Base-by-base conservation (phyloP, 129 eudicot genomes). In the Lonicera japonica region DNA sequence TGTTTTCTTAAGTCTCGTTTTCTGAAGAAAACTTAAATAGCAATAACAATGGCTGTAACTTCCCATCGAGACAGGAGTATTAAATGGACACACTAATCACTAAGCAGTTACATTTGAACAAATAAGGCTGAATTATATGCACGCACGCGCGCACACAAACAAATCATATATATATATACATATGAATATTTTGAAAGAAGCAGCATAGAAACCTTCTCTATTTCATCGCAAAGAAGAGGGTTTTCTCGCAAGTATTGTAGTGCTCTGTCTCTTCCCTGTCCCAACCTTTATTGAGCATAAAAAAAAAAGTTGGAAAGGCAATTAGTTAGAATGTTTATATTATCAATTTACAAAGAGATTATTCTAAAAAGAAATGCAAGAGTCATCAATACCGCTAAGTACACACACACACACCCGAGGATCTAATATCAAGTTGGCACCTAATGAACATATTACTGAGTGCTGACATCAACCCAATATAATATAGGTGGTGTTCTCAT, bases 251-350 rank as follows among this genome's bases (percentile, higher is more conserved):
- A 66, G 75, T 73, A 83, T 66, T 88, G 99, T 76, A 92, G 64
- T 25, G 99, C 80, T 43, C 78, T 81, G 43, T 92, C 99, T 79
- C 99, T 80, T 76, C 99, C 99, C 70, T 92, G 99, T 60, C 99
- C 99, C 89, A 92, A 79, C 77, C 99, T 92, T 59, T 25, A 62
- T 55, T 39, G 39, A 43, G 20, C 16, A 47, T 39, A 61, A 29
- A 16, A 36, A 54, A 66, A 3, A 29, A 24, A 47, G 23, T 65
- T 20, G 40, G 23, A 25, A 34, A 3, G 14, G 12, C 25, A 54
- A 56, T 16, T 45, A 45, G 10, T 54, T 13, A 67, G 24, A 40
- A 21, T 21, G 3, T 43, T 20, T 8, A 15, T 11, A 40, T 11
- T 9, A 66, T 11, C 0, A 25, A 56, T 1, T 29, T 43, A 3